Conservation (phyloP, 352 stramenopile genomes). For the Phytophthora quininea region DNA sequence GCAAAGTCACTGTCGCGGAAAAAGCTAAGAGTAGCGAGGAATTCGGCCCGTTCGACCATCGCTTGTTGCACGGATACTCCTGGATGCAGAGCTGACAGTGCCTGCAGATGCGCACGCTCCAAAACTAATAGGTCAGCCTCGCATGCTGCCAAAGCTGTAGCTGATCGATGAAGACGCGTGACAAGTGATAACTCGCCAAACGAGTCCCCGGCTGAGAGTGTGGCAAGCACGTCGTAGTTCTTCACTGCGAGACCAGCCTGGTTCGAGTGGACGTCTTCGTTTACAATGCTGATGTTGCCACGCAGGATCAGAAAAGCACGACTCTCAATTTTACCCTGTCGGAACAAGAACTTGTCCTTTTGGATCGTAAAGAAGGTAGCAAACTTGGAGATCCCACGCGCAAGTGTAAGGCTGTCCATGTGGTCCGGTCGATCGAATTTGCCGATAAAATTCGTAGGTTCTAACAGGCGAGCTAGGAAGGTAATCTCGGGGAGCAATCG, state of each 20-base stretch:
- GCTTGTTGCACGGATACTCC: slow-evolving; percentile 71
- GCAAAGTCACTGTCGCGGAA: slow-evolving; percentile 65
- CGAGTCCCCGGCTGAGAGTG: slow-evolving; percentile 65
- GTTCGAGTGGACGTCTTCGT: slow-evolving; percentile 58
- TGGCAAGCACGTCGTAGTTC: slow-evolving; percentile 69
- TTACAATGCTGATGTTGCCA: slow-evolving; percentile 80
- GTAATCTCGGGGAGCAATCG: slow-evolving; percentile 54
- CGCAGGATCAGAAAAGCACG: slow-evolving; percentile 82
- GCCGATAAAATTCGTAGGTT: slow-evolving; percentile 59
- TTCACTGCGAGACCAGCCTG: slow-evolving; percentile 37
- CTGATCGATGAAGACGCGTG: slow-evolving; percentile 69
- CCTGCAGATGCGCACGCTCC: slow-evolving; percentile 60
- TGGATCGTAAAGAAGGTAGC: slow-evolving; percentile 59
- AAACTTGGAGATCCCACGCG: slow-evolving; percentile 52
- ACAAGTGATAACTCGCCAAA: slow-evolving; percentile 81
- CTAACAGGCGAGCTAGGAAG: slow-evolving; percentile 65
- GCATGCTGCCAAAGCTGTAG: slow-evolving; percentile 62
- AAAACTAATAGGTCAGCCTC: slow-evolving; percentile 78
- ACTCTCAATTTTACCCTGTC: slow-evolving; percentile 76
- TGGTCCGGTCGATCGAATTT: slow-evolving; percentile 70
- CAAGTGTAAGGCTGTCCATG: slow-evolving; percentile 57
- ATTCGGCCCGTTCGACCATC: slow-evolving; percentile 76
- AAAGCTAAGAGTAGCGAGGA: slow-evolving; percentile 63
- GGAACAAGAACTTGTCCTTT: slow-evolving; percentile 64
- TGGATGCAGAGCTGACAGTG: slow-evolving; percentile 43